These are phyloP conservation scores for Aureobasidium namibiae DNA, from an alignment of 2,329 filamentous ascomycete species.

Conservation along the genomic window DNA sequence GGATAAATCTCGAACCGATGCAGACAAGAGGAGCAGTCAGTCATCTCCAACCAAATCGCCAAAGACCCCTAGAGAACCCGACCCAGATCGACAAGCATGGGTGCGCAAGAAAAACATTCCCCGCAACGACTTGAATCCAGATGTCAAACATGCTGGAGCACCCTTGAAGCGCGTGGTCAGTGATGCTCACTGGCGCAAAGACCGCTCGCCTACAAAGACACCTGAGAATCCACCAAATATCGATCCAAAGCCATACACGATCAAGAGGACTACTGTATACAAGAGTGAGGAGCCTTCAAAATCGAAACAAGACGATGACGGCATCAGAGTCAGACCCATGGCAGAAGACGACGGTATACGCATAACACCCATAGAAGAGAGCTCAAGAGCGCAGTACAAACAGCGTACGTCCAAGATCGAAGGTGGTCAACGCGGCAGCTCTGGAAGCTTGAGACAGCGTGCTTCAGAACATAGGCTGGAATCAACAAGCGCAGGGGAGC, in stretches of 20 bases:
- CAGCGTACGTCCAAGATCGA: neutral
- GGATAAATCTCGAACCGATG: neutral
- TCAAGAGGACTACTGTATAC: conserved; percentile 8
- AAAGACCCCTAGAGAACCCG: conserved; percentile 16
- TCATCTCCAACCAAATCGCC: conserved; percentile 5
- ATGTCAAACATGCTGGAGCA: conserved; percentile 46
- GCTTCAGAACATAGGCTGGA: neutral
- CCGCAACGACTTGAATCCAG: conserved; percentile 33
- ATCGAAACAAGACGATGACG: conserved; percentile 18
- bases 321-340: conserved; percentile 16
- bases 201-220: conserved; percentile 21
- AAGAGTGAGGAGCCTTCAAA: neutral
- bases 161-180: conserved; percentile 90
- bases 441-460: neutral
- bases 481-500: neutral
- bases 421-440: neutral
- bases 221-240: neutral
- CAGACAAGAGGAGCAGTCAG: neutral
- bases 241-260: conserved; percentile 2
- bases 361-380: conserved; percentile 2
- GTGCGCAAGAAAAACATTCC: conserved; percentile 27
- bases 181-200: conserved; percentile 69
- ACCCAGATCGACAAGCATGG: conserved; percentile 28
- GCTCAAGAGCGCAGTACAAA: neutral
- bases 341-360: conserved; percentile 6